These are phyloP conservation scores for Nakaseomyces glabratus DNA, from an alignment of 1,139 yeast species.

Conservation along the genomic window DNA sequence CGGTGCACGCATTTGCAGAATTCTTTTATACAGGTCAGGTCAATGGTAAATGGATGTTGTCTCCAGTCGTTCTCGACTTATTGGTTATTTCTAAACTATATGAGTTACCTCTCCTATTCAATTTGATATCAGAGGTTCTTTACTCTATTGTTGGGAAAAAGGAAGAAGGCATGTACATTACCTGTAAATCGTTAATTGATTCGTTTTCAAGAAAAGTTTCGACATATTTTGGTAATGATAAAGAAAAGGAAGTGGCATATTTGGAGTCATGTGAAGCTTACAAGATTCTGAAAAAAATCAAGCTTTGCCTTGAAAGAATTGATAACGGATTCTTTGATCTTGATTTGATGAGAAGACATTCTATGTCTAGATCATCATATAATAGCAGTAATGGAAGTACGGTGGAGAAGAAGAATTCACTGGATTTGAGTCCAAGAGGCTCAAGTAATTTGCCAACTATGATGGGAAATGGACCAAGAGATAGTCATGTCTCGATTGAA, in stretches of 20 bases:
- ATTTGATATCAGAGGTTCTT: slow-evolving; percentile 56
- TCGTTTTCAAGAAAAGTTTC: slow-evolving; percentile 18
- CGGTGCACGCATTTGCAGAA: slow-evolving; percentile 60
- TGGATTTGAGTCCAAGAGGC: slow-evolving; percentile 10
- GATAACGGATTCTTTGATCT: slow-evolving; percentile 60
- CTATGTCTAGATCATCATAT: slow-evolving; percentile 24
- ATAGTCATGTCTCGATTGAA: slow-evolving; percentile 22
- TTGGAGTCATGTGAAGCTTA: slow-evolving; percentile 25
- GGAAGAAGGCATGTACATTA: slow-evolving; percentile 44
- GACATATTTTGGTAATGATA: slow-evolving; percentile 19
- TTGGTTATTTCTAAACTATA: slow-evolving; percentile 53
- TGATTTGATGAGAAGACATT: slow-evolving; percentile 42
- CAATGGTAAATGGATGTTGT: slow-evolving; percentile 59
- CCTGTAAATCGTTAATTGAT: slow-evolving; percentile 24
- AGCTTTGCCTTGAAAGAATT: slow-evolving; percentile 34
- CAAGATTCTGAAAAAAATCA: slow-evolving; percentile 18
- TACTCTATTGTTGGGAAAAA: slow-evolving; percentile 61
- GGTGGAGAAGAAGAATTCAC: slow-evolving; percentile 6
- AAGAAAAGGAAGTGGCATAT: slow-evolving; percentile 33
- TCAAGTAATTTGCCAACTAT: slow-evolving; percentile 15
- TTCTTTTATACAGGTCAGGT: slow-evolving; percentile 71
- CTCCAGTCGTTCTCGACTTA: slow-evolving; percentile 59
- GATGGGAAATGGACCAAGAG: slow-evolving; percentile 24
- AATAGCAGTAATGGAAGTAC: slow-evolving; percentile 17
- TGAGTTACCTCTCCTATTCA: slow-evolving; percentile 59